Base-by-base conservation (phyloP, 495 filamentous ascomycete genomes). In the Xylaria grammica region DNA sequence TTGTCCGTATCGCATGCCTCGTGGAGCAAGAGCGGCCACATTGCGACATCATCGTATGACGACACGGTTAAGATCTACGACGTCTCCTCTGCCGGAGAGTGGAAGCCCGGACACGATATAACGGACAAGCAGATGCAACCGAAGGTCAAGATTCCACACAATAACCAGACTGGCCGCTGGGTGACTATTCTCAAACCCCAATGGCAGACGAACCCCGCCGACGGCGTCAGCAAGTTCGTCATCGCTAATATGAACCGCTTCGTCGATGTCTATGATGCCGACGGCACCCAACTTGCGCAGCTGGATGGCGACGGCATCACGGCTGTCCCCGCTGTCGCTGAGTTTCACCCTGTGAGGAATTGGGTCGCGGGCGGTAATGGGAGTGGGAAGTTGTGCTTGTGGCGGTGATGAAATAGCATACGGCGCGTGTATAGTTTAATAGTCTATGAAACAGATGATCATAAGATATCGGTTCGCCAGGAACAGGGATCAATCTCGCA, bases 171-270 rank as follows among this genome's bases (percentile, higher is more conserved):
- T 0, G 95, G 95, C 0, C 84, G 81, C 7, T 89, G 86, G 86
- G 85, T 89, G 1, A 84, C 78, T 17, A 97, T 96, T 63, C 81
- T 99, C 8, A 92, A 94, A 56, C 89, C 95, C 4, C 92, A 97
- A 67, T 99, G 95, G 95, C 96, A 98, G 75, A 74, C 82, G 20
- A 85, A 84, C 54, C 95, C 95, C 0, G 80, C 82, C 40, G 90
- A 93, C 52, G 87, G 86, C 26, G 85, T 93, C 6, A 89, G 96
- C 59, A 90, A 91, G 51, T 92, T 98, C 75, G 93, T 88, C 48
- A 94, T 99, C 63, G 96, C 91, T 0, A 98, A 97, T 72, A 98
- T 98, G 95, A 97, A 97, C 73, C 87, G 95, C 20, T 97, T 97
- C 66, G 91, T 98, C 3, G 95, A 99, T 73, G 85, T 99, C 7